phyloP scores from a whole-genome alignment of 202 grass and related monocot species.

The Zoysia matrella region DNA sequence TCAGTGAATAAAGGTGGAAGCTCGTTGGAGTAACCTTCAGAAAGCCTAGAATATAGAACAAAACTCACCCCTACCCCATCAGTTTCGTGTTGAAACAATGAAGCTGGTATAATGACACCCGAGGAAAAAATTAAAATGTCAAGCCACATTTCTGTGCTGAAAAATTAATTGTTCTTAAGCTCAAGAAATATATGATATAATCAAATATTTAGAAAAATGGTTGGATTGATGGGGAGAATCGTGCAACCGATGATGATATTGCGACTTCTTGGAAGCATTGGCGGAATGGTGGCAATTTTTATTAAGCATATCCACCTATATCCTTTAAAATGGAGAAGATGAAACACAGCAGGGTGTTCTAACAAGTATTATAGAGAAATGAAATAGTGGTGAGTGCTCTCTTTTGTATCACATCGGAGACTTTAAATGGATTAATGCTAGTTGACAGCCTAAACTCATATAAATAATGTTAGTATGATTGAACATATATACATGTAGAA shows the following conservation, averaged over 20 bases:
- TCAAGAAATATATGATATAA: slow-evolving; percentile 22
- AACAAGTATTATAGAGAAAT: too few species aligned
- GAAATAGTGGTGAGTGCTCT: too few species aligned
- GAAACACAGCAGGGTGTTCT: too few species aligned
- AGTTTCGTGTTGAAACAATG: slow-evolving; percentile 94
- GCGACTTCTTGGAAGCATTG: slow-evolving; percentile 12
- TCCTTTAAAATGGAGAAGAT: too few species aligned
- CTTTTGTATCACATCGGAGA: too few species aligned
- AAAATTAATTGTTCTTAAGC: slow-evolving; percentile 3
- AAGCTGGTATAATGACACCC: slow-evolving; percentile 92
- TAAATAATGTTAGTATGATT: too few species aligned
- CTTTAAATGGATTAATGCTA: too few species aligned
- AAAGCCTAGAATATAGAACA: slow-evolving; percentile 96
- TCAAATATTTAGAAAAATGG: slow-evolving; percentile 10
- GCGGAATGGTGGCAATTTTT: too few species aligned
- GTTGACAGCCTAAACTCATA: too few species aligned
- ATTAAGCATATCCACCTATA: too few species aligned
- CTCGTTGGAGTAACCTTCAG: slow-evolving; percentile 90
- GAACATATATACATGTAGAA: too few species aligned
- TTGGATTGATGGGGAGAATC: slow-evolving; percentile 7
- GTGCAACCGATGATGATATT: slow-evolving; percentile 19
- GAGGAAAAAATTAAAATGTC: slow-evolving; percentile 29
- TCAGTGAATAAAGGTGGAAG: slow-evolving; percentile 81
- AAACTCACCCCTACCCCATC: slow-evolving; percentile 93
- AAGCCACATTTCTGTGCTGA: background rate